Evolutionary conservation across 805 yeast genomes (phyloP).

Genomic region (Candida glaebosa): DNA sequence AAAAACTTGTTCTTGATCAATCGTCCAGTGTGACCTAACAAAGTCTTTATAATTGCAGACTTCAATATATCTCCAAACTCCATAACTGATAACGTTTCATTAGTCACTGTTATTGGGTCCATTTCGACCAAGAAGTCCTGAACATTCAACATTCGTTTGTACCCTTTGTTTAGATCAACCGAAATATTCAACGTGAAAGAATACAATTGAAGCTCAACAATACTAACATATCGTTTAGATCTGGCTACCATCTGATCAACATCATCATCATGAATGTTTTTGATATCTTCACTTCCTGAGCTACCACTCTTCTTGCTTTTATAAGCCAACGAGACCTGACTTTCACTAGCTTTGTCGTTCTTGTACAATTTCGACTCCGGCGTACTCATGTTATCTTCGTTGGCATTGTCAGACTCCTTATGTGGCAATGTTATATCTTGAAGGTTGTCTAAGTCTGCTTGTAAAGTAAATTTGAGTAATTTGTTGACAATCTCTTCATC

Average conservation of each 20-base stretch:
- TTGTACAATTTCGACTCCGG: slow-evolving; percentile 1
- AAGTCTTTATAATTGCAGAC: slow-evolving; percentile 26
- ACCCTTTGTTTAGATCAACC: slow-evolving; percentile 31
- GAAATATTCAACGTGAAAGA: slow-evolving; percentile 32
- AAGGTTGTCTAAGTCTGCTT: slow-evolving; percentile 18
- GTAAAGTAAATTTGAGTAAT: slow-evolving; percentile 36
- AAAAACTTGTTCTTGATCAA: slow-evolving; percentile 32
- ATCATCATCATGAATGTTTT: slow-evolving; percentile 19
- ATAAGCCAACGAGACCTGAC: neutral
- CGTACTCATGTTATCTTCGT: slow-evolving; percentile 4
- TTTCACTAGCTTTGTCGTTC: neutral
- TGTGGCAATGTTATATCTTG: slow-evolving; percentile 7
- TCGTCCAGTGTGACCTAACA: slow-evolving; percentile 34
- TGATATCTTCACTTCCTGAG: slow-evolving; percentile 10
- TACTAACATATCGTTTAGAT: slow-evolving; percentile 69
- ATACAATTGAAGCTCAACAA: slow-evolving; percentile 48
- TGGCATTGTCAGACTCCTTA: slow-evolving; percentile 6
- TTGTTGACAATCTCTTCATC: slow-evolving; percentile 39
- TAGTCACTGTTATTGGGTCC: slow-evolving; percentile 31
- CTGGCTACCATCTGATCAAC: slow-evolving; percentile 65
- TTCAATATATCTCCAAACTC: slow-evolving; percentile 34
- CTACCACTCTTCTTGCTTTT: slow-evolving; percentile 3
- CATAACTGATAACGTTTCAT: slow-evolving; percentile 28
- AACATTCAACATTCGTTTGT: slow-evolving; percentile 34
- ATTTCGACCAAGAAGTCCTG: slow-evolving; percentile 29